phyloP scores from a whole-genome alignment of 768 basidiomycete species.

The Trichaptum fuscoviolaceum region DNA sequence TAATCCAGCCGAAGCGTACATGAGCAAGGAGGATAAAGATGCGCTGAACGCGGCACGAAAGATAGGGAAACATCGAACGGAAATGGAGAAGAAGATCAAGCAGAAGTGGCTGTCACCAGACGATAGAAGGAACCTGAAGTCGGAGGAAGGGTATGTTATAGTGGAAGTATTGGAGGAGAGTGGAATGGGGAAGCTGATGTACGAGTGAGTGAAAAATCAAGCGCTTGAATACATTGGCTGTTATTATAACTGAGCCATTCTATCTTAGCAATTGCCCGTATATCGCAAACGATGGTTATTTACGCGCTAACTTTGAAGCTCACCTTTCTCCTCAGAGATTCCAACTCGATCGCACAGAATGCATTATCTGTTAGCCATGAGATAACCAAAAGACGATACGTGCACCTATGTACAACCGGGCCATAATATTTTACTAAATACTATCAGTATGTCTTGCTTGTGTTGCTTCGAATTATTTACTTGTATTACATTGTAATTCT shows the following conservation, averaged over 20 bases:
- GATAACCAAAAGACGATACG: slow-evolving; percentile 41
- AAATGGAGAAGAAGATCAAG: background rate
- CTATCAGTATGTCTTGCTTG: too few species aligned
- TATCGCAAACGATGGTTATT: background rate
- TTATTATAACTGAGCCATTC: background rate
- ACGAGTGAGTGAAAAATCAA: background rate
- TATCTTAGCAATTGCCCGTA: background rate
- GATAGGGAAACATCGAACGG: background rate
- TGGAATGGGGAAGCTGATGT: background rate
- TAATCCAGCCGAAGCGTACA: background rate
- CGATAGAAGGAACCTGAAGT: background rate
- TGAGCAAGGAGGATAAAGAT: background rate
- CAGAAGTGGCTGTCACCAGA: background rate
- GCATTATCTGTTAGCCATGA: background rate
- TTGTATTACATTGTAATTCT: too few species aligned
- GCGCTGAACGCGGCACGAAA: background rate
- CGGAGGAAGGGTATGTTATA: background rate
- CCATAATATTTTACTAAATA: too few species aligned
- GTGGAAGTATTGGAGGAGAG: background rate
- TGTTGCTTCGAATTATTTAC: too few species aligned
- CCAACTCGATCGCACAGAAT: background rate
- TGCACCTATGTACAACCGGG: too few species aligned
- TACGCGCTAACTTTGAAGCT: background rate
- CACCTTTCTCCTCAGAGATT: background rate
- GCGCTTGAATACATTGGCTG: background rate